Evolutionary conservation across 2,329 filamentous ascomycete species (phyloP).

Genomic region (Trichophyton simii): DNA sequence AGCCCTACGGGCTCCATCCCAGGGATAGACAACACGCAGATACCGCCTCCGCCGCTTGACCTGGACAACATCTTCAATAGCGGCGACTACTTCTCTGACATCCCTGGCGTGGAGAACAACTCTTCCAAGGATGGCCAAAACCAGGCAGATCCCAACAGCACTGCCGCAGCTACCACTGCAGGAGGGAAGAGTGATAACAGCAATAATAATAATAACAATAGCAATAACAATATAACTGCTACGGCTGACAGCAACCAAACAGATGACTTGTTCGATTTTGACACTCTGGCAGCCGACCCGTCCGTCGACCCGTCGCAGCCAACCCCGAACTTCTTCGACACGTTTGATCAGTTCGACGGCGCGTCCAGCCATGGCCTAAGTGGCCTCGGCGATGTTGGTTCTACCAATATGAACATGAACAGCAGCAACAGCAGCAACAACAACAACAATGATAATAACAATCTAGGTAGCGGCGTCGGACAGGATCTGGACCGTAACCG

Average conservation of each 20-base stretch:
- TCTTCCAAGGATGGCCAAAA: slow-evolving; percentile 13
- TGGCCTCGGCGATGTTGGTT: slow-evolving; percentile 3
- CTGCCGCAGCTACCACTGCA: slow-evolving; percentile 5
- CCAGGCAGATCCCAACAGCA: slow-evolving; percentile 11
- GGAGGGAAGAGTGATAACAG: background rate
- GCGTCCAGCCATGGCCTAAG: slow-evolving; percentile 2
- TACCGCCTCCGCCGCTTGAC: slow-evolving; percentile 38
- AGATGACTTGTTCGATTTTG: slow-evolving; percentile 33
- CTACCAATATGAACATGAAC: slow-evolving; percentile 1
- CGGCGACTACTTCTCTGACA: slow-evolving; percentile 42
- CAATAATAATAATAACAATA: background rate
- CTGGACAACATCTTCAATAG: slow-evolving; percentile 47
- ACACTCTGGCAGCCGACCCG: slow-evolving; percentile 22
- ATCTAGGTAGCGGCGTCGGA: slow-evolving; percentile 9
- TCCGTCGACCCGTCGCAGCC: slow-evolving; percentile 5
- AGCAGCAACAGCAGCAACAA: too few species aligned
- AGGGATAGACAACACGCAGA: slow-evolving; percentile 39
- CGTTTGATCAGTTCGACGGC: background rate
- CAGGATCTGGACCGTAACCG: slow-evolving; percentile 21
- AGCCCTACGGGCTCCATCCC: slow-evolving; percentile 70
- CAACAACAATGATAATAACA: background rate
- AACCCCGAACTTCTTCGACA: slow-evolving; percentile 7
- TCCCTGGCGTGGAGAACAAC: slow-evolving; percentile 23
- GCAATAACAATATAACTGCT: slow-evolving; percentile 12
- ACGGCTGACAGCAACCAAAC: slow-evolving; percentile 14